Base-by-base conservation (phyloP, 2,329 filamentous ascomycete species). In the Microsporum canis region DNA sequence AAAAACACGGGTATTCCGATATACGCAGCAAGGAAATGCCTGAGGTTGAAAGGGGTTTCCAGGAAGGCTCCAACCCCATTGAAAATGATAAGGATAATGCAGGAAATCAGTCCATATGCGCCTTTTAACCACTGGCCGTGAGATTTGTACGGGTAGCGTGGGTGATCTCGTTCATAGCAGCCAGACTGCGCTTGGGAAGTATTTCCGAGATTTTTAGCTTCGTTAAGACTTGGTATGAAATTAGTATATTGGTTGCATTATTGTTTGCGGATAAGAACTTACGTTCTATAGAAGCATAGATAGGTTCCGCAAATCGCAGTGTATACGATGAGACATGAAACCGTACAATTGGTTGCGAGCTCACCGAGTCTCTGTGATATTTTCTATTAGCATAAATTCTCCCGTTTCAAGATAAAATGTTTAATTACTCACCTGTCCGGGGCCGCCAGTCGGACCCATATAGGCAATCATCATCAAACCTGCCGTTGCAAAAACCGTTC, bases 281-380 rank as follows among this genome's bases (percentile, higher is more conserved):
- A 76, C 74, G 71, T 72, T 59, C 69, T 69, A 65, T 70, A 41
- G 31, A 66, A 66, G 38, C 63, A 63, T 33, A 77, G 67, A 66
- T 76, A 77, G 0, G 75, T 75, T 27, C 70, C 73, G 59, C 74
- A 76, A 14, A 77, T 75, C 12, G 71, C 70, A 23, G 68, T 66
- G 55, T 76, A 77, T 1, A 76, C 73, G 47, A 76, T 73, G n/a
- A 76, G 65, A 64, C 70, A 75, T 10, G 75, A 75, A 2, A 74
- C 71, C 0, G 71, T 71, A 14, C 68, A 76, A 33, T 70, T 63
- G 34, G 73, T 74, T 71, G 71, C 71, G 12, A 77, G 68, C 61
- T 76, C 74, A 17, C 68, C 67, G 33, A 76, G 63, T 38, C 72
- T 67, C 74, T 76, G 59, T 49, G 49, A 36, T 45, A 51, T 36